Conservation (phyloP, 176 grass and related monocot species). For the Carex parvula region DNA sequence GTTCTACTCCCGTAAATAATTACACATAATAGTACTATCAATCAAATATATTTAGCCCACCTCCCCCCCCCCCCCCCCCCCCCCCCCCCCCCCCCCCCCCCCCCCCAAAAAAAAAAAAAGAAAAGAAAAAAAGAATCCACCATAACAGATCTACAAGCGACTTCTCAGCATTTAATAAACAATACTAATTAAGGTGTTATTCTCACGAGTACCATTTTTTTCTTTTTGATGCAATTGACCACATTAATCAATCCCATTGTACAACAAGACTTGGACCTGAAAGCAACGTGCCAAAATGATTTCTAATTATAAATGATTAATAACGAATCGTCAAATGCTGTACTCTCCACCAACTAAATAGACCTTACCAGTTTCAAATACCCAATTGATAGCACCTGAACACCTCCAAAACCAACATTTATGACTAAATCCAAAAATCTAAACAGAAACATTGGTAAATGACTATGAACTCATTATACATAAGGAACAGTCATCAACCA, state of each 20-base stretch:
- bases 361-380: neutral
- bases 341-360: neutral
- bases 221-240: neutral
- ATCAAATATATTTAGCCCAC: neutral
- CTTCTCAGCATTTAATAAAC: neutral
- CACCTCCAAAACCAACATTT: neutral
- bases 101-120: no score
- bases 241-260: neutral
- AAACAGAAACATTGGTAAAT: neutral
- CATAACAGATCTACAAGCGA: neutral
- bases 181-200: neutral
- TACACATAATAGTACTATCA: neutral
- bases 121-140: neutral
- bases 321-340: neutral
- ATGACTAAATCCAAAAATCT: slow-evolving; percentile 9
- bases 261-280: neutral
- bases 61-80: no score
- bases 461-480: slow-evolving; percentile 23
- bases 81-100: no score
- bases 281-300: neutral
- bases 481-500: neutral
- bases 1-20: neutral
- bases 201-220: neutral
- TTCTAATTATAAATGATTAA: neutral
- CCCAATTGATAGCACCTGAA: neutral